A percentile compares a stretch with the other conserved stretches of the same genome.
phyloP scores from a whole-genome alignment of 371 early-diverging fungal genomes.

The Mucor mucedo region DNA sequence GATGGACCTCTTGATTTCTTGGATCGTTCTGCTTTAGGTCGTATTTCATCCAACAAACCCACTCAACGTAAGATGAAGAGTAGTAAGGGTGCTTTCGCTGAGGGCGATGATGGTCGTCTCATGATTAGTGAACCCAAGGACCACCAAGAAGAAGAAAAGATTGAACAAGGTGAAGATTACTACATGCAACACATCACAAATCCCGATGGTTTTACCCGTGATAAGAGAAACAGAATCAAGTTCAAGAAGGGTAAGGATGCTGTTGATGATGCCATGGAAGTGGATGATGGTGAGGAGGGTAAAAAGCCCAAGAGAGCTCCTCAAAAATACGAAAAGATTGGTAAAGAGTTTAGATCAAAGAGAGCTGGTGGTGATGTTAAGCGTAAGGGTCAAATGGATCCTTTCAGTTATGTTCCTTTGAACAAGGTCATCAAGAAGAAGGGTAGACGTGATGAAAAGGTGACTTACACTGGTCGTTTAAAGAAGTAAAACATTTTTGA shows the following conservation, averaged over 20 bases:
- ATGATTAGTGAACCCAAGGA: slow-evolving; percentile 73
- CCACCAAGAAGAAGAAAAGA: slow-evolving; percentile 42
- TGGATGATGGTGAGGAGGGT: slow-evolving; percentile 59
- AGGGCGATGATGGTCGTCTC: slow-evolving; percentile 78
- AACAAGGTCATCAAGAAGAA: slow-evolving; percentile 60
- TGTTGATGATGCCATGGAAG: slow-evolving; percentile 54
- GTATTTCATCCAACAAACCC: slow-evolving; percentile 66
- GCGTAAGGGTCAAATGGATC: slow-evolving; percentile 85
- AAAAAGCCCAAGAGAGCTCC: slow-evolving; percentile 31
- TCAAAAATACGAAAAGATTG: slow-evolving; percentile 43
- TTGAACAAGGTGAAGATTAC: slow-evolving; percentile 71
- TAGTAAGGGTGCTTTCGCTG: slow-evolving; percentile 58
- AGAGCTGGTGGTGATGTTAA: slow-evolving; percentile 95
- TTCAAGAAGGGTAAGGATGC: slow-evolving; percentile 76
- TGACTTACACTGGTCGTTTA: slow-evolving; percentile 54
- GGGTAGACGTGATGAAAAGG: slow-evolving; percentile 43
- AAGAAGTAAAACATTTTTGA: slow-evolving; percentile 36
- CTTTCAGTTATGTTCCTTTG: slow-evolving; percentile 95
- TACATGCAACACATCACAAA: slow-evolving; percentile 82
- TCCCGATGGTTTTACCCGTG: slow-evolving; percentile 86
- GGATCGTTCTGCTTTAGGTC: slow-evolving; percentile 83
- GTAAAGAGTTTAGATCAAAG: slow-evolving; percentile 71
- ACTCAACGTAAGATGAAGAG: slow-evolving; percentile 54
- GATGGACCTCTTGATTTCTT: slow-evolving; percentile 89
- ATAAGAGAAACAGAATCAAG: slow-evolving; percentile 84